These are phyloP conservation scores for Fraxinus excelsior DNA, from an alignment of 257 asterid genomes.

Conservation along the genomic window DNA sequence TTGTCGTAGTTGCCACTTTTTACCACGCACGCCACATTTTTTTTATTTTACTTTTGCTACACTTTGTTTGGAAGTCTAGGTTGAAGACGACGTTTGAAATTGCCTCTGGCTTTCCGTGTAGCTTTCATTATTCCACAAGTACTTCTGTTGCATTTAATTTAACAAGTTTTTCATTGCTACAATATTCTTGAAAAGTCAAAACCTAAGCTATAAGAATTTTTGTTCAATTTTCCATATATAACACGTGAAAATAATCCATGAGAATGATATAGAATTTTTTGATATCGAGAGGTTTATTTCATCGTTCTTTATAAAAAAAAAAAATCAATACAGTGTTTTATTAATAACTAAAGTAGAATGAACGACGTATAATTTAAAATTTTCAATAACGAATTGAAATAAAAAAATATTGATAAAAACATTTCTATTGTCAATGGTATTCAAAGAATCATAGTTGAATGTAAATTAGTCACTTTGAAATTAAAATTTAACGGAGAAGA, in stretches of 20 bases:
- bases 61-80: background rate
- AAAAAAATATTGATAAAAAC: no score
- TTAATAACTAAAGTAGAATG: no score
- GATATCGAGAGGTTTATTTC: no score
- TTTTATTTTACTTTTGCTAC: background rate
- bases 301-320: no score
- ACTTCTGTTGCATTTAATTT: background rate
- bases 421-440: no score
- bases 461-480: background rate
- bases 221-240: no score
- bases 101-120: background rate
- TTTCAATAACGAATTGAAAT: no score
- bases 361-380: no score
- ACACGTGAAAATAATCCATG: no score
- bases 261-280: no score
- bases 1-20: background rate
- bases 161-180: background rate
- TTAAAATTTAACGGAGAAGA: background rate
- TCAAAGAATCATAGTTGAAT: background rate
- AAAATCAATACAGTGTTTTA: no score
- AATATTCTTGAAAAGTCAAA: background rate
- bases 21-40: constrained; percentile 6
- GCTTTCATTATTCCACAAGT: background rate
- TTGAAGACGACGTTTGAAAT: constrained; percentile 4
- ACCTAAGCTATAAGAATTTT: no score